Base-by-base conservation (phyloP, 2,329 filamentous ascomycete genomes). In the Fragosphaeria purpurea region DNA sequence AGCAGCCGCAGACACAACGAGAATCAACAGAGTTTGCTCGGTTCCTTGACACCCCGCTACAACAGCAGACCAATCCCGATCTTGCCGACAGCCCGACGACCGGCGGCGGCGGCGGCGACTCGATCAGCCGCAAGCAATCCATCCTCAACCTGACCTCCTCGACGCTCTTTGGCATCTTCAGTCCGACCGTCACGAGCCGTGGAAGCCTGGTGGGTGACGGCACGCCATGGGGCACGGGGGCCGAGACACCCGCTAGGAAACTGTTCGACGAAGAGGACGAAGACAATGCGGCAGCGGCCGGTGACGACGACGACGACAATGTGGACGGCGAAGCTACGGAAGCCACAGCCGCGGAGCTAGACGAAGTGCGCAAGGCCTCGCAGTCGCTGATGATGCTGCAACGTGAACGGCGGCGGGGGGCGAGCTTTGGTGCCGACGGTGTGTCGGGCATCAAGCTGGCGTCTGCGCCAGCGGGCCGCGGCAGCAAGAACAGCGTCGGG, bases 131-230 rank as follows among this genome's bases (percentile, higher is more conserved):
- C 52, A 86, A 83, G 31, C 81, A 85, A 57, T 95, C 88, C 8
- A 79, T 88, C 51, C 72, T 89, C 62, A 95, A 96, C 63, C 76
- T 98, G 53, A 95, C 88, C 4, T 84, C 86, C 8, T 90, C 88
- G 2, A 95, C 93, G 0, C 77, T 98, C 5, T 86, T 85, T 58
- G 91, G 93, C 50, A 98, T 98, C 61, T 98, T 95, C 71, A 83
- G 82, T 9, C 82, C 81, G 6, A 79, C 79, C 0, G 33, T 30
- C 1, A 46, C 50, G 46, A 53, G 22, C 52, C 64, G 64, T 48
- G 61, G 61, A 12, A 63, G 68, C 42, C 56, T 61, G 54, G 46
- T 12, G 30, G 49, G 47, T 41, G 44, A 34, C 32, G 72, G 75
- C 50, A 89, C 85, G 9, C 88, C 88, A 2, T 93, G 85, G 83